Conservation (phyloP, 306 rosid genomes). For the Cicer yamashitae region DNA sequence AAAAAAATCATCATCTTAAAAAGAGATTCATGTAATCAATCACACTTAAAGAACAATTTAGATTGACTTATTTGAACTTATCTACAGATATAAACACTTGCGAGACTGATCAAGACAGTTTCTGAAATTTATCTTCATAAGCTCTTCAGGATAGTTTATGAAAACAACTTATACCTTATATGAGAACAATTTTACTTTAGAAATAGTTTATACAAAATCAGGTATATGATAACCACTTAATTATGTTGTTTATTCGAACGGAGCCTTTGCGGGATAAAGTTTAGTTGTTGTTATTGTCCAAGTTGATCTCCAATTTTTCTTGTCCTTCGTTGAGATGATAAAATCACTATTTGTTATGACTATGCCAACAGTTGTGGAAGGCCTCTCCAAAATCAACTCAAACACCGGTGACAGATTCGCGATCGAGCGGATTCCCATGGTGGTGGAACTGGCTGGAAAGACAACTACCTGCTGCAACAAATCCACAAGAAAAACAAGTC, state of each 20-base stretch:
- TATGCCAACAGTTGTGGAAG: slow-evolving; percentile 73
- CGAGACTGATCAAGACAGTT: too few species aligned
- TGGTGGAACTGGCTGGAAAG: slow-evolving; percentile 99
- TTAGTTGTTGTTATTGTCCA: too few species aligned
- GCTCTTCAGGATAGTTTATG: too few species aligned
- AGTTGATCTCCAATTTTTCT: background rate
- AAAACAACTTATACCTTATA: too few species aligned
- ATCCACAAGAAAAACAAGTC: slow-evolving; percentile 60
- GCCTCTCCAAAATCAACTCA: slow-evolving; percentile 76
- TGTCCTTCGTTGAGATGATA: slow-evolving; percentile 3
- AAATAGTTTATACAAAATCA: too few species aligned
- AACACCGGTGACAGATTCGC: slow-evolving; percentile 60
- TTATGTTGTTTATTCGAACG: background rate
- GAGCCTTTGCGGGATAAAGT: too few species aligned
- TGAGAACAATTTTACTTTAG: too few species aligned
- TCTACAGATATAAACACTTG: too few species aligned
- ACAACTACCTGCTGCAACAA: slow-evolving; percentile 63
- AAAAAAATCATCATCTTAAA: slow-evolving; percentile 5
- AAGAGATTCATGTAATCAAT: background rate
- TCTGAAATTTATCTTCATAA: too few species aligned
- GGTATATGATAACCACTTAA: background rate
- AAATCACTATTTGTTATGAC: slow-evolving; percentile 14
- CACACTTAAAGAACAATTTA: too few species aligned
- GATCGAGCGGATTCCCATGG: slow-evolving; percentile 82
- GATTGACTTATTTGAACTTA: too few species aligned